Conservation (phyloP, 176 grass and related monocot genomes). For the Hsuehochloa calcarea region DNA sequence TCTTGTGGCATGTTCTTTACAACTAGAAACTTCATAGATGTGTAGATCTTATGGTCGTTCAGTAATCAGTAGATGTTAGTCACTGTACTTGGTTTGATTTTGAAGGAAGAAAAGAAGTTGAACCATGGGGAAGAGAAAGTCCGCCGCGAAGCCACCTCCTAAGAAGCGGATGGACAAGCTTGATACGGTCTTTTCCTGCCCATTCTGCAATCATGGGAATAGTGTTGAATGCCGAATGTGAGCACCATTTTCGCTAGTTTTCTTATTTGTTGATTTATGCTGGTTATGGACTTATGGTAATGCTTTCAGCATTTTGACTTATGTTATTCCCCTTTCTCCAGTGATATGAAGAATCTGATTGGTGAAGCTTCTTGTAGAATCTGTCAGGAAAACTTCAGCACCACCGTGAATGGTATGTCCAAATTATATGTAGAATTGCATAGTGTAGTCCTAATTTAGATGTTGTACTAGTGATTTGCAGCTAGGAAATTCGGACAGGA, state of each 20-base stretch:
- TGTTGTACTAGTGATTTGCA: not conserved
- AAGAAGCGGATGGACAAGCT: constrained; percentile 90
- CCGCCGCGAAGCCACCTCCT: constrained; percentile 61
- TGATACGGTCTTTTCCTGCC: constrained; percentile 68
- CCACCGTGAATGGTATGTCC: constrained; percentile 62
- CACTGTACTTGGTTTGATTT: not conserved
- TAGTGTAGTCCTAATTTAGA: not conserved
- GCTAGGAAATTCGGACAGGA: not conserved
- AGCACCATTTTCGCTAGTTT: constrained; percentile 1
- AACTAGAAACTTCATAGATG: not conserved
- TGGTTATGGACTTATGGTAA: not conserved
- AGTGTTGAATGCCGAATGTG: constrained; percentile 77
- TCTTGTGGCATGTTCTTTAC: not conserved
- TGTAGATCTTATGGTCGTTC: not conserved
- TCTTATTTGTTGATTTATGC: not conserved
- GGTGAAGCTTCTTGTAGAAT: constrained; percentile 79
- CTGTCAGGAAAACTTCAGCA: constrained; percentile 87
- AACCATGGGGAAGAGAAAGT: constrained; percentile 76
- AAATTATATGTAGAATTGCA: constrained; percentile 22
- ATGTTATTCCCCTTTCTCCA: constrained; percentile 27
- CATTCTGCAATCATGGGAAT: constrained; percentile 75
- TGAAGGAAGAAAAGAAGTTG: constrained; percentile 35
- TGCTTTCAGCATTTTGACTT: constrained; percentile 27
- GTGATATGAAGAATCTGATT: constrained; percentile 88
- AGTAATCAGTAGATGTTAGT: not conserved